These are phyloP conservation scores for Pulveroboletus frians DNA, from an alignment of 768 basidiomycete genomes.

Conservation along the genomic window DNA sequence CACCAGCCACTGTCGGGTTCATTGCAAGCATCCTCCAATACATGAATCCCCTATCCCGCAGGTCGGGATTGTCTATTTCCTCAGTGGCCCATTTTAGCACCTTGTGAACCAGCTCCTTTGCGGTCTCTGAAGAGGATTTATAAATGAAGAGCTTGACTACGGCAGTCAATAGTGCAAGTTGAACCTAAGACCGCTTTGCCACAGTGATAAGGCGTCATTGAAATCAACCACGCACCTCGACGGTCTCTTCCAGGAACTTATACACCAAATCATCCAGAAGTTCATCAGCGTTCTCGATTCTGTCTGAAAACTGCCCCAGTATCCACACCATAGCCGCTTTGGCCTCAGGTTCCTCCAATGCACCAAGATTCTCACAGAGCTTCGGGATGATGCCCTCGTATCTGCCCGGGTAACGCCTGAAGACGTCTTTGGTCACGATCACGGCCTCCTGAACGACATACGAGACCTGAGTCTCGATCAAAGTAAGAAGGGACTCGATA, in stretches of 20 bases:
- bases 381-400: constrained; percentile 96
- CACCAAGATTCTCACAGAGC: constrained; percentile 88
- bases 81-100: constrained; percentile 97
- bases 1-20: constrained; percentile 81
- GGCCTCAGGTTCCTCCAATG: constrained; percentile 91
- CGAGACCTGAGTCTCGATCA: constrained; percentile 89
- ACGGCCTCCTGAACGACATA: constrained; percentile 98
- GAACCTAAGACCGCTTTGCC: constrained; percentile 54
- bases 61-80: constrained; percentile 95
- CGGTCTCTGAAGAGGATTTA: constrained; percentile 74
- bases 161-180: constrained; percentile 90
- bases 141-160: constrained; percentile 95
- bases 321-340: constrained; percentile 99
- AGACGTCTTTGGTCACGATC: constrained; percentile 97
- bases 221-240: constrained; percentile 56
- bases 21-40: constrained; percentile 97
- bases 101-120: constrained; percentile 88
- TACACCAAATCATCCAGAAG: constrained; percentile 88
- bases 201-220: background rate
- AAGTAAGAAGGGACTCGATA: constrained; percentile 76
- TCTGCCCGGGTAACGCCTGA: constrained; percentile 92
- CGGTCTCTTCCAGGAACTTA: constrained; percentile 88
- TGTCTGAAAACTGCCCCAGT: constrained; percentile 90
- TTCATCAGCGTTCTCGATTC: constrained; percentile 94
- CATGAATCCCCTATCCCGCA: constrained; percentile 97